Evolutionary conservation across 352 stramenopile genomes (phyloP).

Genomic region (Plasmopara viticola): DNA sequence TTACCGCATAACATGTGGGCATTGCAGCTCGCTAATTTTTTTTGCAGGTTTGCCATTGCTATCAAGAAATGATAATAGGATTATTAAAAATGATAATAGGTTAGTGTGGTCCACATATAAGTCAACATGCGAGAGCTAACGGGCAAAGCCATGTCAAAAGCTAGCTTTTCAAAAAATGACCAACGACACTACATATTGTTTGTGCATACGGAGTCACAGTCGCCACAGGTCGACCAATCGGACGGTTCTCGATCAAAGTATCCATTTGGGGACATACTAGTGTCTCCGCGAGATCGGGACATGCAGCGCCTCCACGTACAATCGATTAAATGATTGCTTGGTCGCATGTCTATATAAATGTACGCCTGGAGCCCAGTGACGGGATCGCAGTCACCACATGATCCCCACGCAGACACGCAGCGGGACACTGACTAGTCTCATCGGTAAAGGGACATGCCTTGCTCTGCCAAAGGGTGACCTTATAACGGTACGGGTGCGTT

Average conservation of each 20-base stretch:
- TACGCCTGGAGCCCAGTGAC: constrained; percentile 28
- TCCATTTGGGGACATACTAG: constrained; percentile 31
- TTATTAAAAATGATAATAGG: too few species aligned
- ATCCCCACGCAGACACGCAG: constrained; percentile 44
- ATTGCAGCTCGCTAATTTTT: too few species aligned
- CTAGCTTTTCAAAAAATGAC: too few species aligned
- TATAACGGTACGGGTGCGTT: constrained; percentile 32
- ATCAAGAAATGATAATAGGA: too few species aligned
- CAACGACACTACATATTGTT: too few species aligned
- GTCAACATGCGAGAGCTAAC: too few species aligned
- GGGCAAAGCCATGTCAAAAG: too few species aligned
- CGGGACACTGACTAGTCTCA: constrained; percentile 31
- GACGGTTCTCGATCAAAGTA: constrained; percentile 29
- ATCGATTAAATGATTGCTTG: constrained; percentile 27
- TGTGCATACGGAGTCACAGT: too few species aligned
- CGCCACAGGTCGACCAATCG: constrained; percentile 33
- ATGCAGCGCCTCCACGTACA: constrained; percentile 32
- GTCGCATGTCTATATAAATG: constrained; percentile 5
- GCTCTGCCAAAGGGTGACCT: constrained; percentile 25
- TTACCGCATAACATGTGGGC: too few species aligned
- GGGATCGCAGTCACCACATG: constrained; percentile 39
- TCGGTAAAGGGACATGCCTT: constrained; percentile 39
- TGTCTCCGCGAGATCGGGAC: constrained; percentile 33
- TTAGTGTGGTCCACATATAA: too few species aligned
- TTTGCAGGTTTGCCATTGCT: too few species aligned